These are phyloP conservation scores for Zasmidium angulare DNA, from an alignment of 2,329 filamentous ascomycete species.

Conservation along the genomic window DNA sequence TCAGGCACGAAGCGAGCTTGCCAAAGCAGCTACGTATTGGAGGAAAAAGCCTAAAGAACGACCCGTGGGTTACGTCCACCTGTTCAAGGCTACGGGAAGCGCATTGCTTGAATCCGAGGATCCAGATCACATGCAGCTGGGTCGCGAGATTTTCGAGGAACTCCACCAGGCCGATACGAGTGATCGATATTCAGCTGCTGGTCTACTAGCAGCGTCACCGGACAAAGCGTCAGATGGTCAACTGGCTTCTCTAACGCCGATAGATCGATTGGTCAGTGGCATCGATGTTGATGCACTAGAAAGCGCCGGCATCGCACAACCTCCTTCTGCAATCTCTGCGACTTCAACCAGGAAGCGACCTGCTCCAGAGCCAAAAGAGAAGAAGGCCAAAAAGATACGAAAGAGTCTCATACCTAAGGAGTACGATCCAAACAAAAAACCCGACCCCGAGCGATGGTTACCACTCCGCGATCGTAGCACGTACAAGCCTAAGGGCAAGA, in stretches of 20 bases:
- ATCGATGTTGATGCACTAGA: conserved; percentile 65
- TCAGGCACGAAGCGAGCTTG: conserved; percentile 70
- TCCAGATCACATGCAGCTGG: conserved; percentile 65
- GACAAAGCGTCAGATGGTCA: conserved; percentile 55
- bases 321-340: conserved; percentile 21
- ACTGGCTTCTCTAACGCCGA: conserved; percentile 58
- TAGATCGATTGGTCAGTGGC: conserved; percentile 60
- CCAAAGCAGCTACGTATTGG: conserved; percentile 82
- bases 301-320: conserved; percentile 61
- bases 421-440: conserved; percentile 73
- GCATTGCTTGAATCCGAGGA: conserved; percentile 76
- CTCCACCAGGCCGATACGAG: conserved; percentile 65
- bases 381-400: conserved; percentile 59
- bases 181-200: conserved; percentile 72
- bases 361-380: conserved; percentile 43
- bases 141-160: conserved; percentile 75
- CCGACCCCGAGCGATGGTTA: conserved; percentile 91
- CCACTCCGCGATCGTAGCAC: conserved; percentile 84
- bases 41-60: conserved; percentile 56
- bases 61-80: conserved; percentile 52
- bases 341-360: conserved; percentile 51
- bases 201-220: conserved; percentile 76
- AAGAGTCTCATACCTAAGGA: conserved; percentile 68
- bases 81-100: conserved; percentile 79
- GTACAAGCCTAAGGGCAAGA: conserved; percentile 88